These are phyloP conservation scores for Didymella lethalis DNA, from an alignment of 2,329 filamentous ascomycete species.

Conservation along the genomic window DNA sequence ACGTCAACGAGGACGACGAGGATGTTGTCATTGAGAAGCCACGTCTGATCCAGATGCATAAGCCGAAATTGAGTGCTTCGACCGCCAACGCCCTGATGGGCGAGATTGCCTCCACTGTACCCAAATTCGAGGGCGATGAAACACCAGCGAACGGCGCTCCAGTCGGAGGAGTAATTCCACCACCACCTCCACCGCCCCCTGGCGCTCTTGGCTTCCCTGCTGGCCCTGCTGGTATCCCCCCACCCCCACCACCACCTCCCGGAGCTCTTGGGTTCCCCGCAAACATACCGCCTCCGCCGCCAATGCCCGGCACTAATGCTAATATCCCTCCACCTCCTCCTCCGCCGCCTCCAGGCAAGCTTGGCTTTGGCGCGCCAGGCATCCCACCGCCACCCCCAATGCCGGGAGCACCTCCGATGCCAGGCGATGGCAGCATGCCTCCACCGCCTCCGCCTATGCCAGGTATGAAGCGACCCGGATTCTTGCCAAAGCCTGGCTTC, in stretches of 20 bases:
- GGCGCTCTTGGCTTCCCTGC: conserved; percentile 51
- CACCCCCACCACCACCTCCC: conserved; percentile 57
- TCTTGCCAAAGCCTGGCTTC: conserved; percentile 70
- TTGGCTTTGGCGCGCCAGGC: conserved; percentile 48
- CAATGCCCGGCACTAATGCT: conserved; percentile 56
- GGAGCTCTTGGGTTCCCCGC: conserved; percentile 49
- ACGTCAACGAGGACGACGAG: conserved; percentile 59
- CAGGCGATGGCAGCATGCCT: conserved; percentile 56
- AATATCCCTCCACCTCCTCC: conserved; percentile 57
- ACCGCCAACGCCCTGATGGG: conserved; percentile 72
- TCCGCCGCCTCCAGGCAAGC: conserved; percentile 58
- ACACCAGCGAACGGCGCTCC: conserved; percentile 75
- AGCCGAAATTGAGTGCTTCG: conserved; percentile 69
- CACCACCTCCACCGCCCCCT: conserved; percentile 58
- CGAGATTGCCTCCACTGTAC: conserved; percentile 79
- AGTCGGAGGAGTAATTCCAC: conserved; percentile 70
- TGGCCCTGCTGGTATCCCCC: conserved; percentile 54
- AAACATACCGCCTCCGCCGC: conserved; percentile 54
- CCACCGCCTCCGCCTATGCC: conserved; percentile 69
- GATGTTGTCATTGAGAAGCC: conserved; percentile 79
- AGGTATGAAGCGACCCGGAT: conserved; percentile 70
- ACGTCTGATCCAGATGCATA: conserved; percentile 77
- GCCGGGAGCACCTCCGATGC: conserved; percentile 59
- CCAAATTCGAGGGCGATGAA: conserved; percentile 75
- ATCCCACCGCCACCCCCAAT: conserved; percentile 59